Conservation (phyloP, 352 stramenopile species). For the Lagenidium giganteum region DNA sequence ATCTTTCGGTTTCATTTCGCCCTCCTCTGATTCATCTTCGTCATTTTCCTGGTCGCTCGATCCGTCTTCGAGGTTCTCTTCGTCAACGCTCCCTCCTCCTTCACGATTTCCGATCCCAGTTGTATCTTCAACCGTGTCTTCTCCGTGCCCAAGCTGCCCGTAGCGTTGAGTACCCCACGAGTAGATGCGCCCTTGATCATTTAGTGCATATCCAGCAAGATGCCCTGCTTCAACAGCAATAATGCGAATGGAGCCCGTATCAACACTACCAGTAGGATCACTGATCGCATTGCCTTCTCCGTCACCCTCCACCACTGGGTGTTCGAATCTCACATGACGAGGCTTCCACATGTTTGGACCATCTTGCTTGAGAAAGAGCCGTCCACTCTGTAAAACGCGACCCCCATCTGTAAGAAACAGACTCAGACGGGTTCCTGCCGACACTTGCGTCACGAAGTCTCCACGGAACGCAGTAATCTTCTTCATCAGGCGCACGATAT, state of each 20-base stretch:
- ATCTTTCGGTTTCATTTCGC: slow-evolving; percentile 15
- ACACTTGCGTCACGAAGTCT: slow-evolving; percentile 28
- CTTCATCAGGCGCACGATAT: slow-evolving; percentile 20
- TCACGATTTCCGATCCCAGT: slow-evolving; percentile 1
- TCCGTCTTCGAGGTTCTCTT: not conserved
- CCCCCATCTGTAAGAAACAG: slow-evolving; percentile 52
- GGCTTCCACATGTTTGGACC: slow-evolving; percentile 50
- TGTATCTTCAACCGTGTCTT: slow-evolving; percentile 1
- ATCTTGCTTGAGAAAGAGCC: slow-evolving; percentile 49
- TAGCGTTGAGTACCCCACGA: slow-evolving; percentile 54
- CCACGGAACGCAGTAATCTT: slow-evolving; percentile 29
- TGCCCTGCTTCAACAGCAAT: slow-evolving; percentile 41
- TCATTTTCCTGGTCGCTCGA: not conserved
- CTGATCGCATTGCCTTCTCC: not conserved
- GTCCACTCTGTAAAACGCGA: slow-evolving; percentile 39
- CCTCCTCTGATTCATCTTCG: slow-evolving; percentile 9
- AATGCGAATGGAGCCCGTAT: slow-evolving; percentile 24
- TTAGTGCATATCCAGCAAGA: slow-evolving; percentile 49
- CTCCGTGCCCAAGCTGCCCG: slow-evolving; percentile 50
- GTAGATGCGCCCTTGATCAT: slow-evolving; percentile 37
- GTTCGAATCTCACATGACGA: slow-evolving; percentile 17
- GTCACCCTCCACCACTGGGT: not conserved
- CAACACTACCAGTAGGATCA: too few relatives aligned
- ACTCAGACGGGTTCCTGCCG: slow-evolving; percentile 49
- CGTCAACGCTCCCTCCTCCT: slow-evolving; percentile 4